Evolutionary conservation across 2,329 filamentous ascomycete species (phyloP).

Genomic region (Ophiosphaerella herpotricha): DNA sequence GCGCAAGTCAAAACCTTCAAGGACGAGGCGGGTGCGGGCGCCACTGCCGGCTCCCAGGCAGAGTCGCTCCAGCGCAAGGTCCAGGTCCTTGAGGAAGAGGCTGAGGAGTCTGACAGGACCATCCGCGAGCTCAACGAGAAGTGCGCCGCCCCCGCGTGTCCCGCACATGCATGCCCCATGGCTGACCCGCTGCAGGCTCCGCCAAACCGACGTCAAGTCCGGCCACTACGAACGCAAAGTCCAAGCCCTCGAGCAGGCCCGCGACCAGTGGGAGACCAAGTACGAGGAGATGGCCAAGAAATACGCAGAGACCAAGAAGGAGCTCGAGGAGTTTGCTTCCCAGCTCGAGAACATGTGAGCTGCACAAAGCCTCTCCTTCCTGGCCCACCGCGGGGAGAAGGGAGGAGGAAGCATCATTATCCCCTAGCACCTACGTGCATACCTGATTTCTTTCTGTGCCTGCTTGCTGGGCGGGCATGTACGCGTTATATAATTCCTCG

Average conservation of each 20-base stretch:
- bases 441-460: constrained; percentile 29
- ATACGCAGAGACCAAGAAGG: constrained; percentile 80
- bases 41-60: constrained; percentile 83
- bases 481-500: constrained; percentile 40
- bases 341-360: constrained; percentile 92
- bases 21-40: constrained; percentile 79
- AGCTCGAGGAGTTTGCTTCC: constrained; percentile 85
- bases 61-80: constrained; percentile 90
- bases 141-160: constrained; percentile 60
- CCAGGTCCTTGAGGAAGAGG: constrained; percentile 96
- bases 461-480: constrained; percentile 33
- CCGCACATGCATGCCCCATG: background rate
- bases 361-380: constrained; percentile 20
- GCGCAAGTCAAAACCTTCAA: constrained; percentile 82
- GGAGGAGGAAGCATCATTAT: constrained; percentile 24
- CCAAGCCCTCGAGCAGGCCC: constrained; percentile 88
- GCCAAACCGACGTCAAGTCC: constrained; percentile 98
- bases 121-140: constrained; percentile 98
- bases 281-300: constrained; percentile 98
- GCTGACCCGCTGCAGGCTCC: constrained; percentile 67
- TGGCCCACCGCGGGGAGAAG: constrained; percentile 10
- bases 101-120: constrained; percentile 94
- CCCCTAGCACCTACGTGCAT: constrained; percentile 30
- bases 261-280: constrained; percentile 95
- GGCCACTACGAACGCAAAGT: constrained; percentile 99